phyloP scores from a whole-genome alignment of 192 early-diverging fungal genomes.

The Podila clonocystis region DNA sequence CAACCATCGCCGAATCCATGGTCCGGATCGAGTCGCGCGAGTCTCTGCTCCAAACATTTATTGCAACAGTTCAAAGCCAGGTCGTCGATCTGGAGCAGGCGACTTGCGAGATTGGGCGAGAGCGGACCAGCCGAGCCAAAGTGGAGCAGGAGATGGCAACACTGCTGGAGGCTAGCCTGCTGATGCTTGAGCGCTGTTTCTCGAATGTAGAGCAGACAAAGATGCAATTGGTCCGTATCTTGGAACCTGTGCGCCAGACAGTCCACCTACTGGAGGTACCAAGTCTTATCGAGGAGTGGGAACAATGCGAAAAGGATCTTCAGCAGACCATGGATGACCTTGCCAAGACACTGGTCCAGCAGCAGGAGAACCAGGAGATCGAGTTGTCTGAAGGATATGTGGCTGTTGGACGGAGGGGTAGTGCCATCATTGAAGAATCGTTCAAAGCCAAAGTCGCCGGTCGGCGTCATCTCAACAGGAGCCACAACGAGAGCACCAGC shows the following conservation, averaged over 20 bases:
- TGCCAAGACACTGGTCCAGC: slow-evolving; percentile 6
- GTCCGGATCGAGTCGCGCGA: slow-evolving; percentile 24
- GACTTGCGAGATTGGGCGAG: slow-evolving; percentile 7
- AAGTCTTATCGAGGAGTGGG: slow-evolving; percentile 28
- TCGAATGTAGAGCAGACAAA: slow-evolving; percentile 9
- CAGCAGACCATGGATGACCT: slow-evolving; percentile 5
- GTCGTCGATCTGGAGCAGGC: slow-evolving; percentile 17
- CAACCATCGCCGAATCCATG: not conserved
- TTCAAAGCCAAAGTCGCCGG: not conserved
- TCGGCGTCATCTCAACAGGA: not conserved
- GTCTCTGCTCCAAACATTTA: slow-evolving; percentile 11
- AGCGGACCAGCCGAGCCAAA: slow-evolving; percentile 12
- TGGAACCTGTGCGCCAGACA: slow-evolving; percentile 29
- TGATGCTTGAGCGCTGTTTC: slow-evolving; percentile 37
- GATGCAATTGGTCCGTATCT: not conserved
- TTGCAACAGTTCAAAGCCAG: slow-evolving; percentile 14
- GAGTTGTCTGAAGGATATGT: slow-evolving; percentile 5
- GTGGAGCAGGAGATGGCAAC: slow-evolving; percentile 36
- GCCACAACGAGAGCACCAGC: not conserved
- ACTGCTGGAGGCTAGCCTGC: slow-evolving; percentile 27
- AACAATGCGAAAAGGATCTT: slow-evolving; percentile 6
- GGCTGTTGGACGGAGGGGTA: not conserved
- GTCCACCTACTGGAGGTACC: slow-evolving; percentile 20
- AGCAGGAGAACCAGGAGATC: slow-evolving; percentile 26
- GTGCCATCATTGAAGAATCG: not conserved